Evolutionary conservation across 1,139 yeast genomes (phyloP).

Genomic region (Diutina rugosa): DNA sequence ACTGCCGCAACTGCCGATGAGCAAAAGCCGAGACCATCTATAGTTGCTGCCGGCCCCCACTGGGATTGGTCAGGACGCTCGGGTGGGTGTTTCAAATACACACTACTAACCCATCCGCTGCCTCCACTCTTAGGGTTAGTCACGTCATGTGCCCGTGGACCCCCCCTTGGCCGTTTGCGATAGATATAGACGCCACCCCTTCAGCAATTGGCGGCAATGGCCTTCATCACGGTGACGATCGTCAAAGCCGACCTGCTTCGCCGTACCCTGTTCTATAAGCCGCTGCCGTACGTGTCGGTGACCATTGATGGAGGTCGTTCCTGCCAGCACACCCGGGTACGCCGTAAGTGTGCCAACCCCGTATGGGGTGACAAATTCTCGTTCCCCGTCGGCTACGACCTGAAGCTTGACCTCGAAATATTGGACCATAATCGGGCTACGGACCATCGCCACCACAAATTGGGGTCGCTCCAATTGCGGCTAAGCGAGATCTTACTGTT

Average conservation of each 20-base stretch:
- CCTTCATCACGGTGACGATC: background rate
- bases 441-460: slow-evolving; percentile 96
- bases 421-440: slow-evolving; percentile 96
- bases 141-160: background rate
- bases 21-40: background rate
- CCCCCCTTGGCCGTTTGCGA: background rate
- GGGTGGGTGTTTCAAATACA: background rate
- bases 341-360: slow-evolving; percentile 87
- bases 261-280: slow-evolving; percentile 47
- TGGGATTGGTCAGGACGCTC: background rate
- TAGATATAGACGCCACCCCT: background rate
- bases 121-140: background rate
- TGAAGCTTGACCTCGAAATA: slow-evolving; percentile 83
- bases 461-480: slow-evolving; percentile 88
- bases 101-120: background rate
- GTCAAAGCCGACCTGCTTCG: background rate
- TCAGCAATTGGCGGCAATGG: background rate
- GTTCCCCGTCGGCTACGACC: slow-evolving; percentile 66
- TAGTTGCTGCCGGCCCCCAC: background rate
- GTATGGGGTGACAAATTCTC: slow-evolving; percentile 93
- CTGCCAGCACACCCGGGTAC: slow-evolving; percentile 87
- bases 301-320: slow-evolving; percentile 88
- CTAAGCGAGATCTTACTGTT: slow-evolving; percentile 83
- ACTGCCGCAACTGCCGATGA: background rate
- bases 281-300: slow-evolving; percentile 95